phyloP scores from a whole-genome alignment of 179 eudicot genomes.

The Camellia oleifera region DNA sequence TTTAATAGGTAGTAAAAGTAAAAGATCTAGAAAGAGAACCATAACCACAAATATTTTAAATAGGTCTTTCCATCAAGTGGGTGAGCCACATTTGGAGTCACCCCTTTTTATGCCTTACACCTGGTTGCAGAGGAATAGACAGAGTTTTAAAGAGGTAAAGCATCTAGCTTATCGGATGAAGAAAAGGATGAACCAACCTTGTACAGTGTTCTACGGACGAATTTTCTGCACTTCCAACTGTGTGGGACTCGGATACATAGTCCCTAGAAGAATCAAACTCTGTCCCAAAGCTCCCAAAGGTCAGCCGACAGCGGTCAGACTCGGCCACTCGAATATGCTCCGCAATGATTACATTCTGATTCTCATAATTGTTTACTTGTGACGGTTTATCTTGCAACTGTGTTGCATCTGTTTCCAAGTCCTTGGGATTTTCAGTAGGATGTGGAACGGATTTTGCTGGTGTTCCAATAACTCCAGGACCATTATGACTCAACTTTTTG shows the following conservation, averaged over 20 bases:
- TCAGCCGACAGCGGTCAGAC: conserved; percentile 64
- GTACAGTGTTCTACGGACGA: conserved; percentile 36
- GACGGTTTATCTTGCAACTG: conserved; percentile 52
- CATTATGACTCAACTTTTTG: conserved; percentile 42
- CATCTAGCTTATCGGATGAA: background rate
- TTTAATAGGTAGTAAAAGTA: background rate
- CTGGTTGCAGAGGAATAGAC: too few species aligned
- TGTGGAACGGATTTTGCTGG: conserved; percentile 56
- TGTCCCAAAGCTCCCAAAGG: conserved; percentile 82
- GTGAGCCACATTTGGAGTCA: too few species aligned
- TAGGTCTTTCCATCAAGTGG: background rate
- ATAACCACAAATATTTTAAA: background rate
- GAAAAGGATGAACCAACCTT: conserved; percentile 36
- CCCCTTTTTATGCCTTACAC: too few species aligned
- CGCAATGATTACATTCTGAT: conserved; percentile 86
- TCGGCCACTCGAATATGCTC: conserved; percentile 85
- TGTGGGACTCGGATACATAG: conserved; percentile 31
- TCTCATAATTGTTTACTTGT: conserved; percentile 40
- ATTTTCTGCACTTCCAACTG: conserved; percentile 41
- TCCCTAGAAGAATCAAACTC: conserved; percentile 40
- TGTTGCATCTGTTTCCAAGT: conserved; percentile 36
- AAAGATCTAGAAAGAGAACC: background rate
- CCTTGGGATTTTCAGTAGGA: conserved; percentile 29
- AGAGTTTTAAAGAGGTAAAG: background rate
- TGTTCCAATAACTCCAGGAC: conserved; percentile 69